phyloP scores from a whole-genome alignment of 2,329 filamentous ascomycete genomes.

The Apiospora aurea region DNA sequence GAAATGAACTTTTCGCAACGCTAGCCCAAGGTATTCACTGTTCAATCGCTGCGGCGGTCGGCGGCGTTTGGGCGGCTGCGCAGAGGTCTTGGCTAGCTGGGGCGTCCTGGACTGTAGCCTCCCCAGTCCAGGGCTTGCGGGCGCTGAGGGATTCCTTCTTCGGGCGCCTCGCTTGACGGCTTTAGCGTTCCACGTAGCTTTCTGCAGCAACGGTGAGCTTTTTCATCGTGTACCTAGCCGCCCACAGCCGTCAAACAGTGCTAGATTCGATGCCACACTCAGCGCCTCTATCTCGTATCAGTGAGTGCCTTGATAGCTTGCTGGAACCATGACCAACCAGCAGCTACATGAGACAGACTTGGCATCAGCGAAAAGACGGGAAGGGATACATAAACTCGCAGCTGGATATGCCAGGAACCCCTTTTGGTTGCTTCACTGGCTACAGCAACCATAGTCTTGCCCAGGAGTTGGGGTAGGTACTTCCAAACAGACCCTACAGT shows the following conservation, averaged over 20 bases:
- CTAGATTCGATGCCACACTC: constrained; percentile 4
- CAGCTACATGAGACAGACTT: neutral
- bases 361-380: neutral
- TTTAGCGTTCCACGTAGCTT: neutral
- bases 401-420: neutral
- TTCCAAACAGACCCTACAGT: neutral
- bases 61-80: neutral
- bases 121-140: too few species aligned
- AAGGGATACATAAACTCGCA: neutral
- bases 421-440: neutral
- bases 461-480: neutral
- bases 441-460: neutral
- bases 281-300: constrained; percentile 9
- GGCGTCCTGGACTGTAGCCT: too few species aligned
- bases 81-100: neutral
- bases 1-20: neutral
- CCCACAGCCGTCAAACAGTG: neutral
- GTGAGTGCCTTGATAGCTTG: neutral
- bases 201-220: neutral
- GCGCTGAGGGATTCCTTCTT: neutral
- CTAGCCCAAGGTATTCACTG: neutral
- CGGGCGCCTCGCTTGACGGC: neutral
- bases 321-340: neutral
- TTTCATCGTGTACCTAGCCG: neutral
- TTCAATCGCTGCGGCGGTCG: too few species aligned